Evolutionary conservation across 2,329 filamentous ascomycete species (phyloP).

Genomic region (Aspergillus hiratsukae): DNA sequence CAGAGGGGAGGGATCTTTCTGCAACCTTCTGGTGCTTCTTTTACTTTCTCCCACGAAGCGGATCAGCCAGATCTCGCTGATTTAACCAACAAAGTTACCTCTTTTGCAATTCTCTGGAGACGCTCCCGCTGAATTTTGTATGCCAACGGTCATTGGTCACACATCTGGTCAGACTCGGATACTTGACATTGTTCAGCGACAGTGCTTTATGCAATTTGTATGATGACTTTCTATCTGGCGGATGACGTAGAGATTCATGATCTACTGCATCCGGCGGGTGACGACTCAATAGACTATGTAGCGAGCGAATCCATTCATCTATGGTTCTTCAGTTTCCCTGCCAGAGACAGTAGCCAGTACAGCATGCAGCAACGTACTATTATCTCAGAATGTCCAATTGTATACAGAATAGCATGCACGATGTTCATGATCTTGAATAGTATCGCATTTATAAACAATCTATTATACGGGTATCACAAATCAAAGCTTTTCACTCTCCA

Average conservation of each 20-base stretch:
- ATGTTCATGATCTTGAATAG: slow-evolving; percentile 1
- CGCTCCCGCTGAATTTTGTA: slow-evolving; percentile 11
- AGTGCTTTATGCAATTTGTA: background rate
- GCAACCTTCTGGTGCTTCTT: slow-evolving; percentile 8
- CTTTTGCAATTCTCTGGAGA: slow-evolving; percentile 4
- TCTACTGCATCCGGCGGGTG: background rate
- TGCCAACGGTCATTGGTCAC: slow-evolving; percentile 1
- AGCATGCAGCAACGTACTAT: no score
- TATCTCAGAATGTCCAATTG: background rate
- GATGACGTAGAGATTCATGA: background rate
- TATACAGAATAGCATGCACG: background rate
- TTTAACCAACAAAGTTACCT: slow-evolving; percentile 12
- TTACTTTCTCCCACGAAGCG: slow-evolving; percentile 1
- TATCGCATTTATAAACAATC: background rate
- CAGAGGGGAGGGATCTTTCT: background rate
- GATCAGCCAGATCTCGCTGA: slow-evolving; percentile 1
- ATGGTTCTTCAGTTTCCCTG: background rate
- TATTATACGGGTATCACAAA: slow-evolving; percentile 4
- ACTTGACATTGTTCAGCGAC: background rate
- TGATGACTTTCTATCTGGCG: background rate
- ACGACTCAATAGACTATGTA: background rate
- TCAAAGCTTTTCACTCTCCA: background rate
- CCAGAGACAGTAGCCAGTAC: background rate
- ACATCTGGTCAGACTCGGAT: background rate
- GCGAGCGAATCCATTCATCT: background rate